phyloP scores from a whole-genome alignment of 176 grass and related monocot species.

The Carex kokanica region DNA sequence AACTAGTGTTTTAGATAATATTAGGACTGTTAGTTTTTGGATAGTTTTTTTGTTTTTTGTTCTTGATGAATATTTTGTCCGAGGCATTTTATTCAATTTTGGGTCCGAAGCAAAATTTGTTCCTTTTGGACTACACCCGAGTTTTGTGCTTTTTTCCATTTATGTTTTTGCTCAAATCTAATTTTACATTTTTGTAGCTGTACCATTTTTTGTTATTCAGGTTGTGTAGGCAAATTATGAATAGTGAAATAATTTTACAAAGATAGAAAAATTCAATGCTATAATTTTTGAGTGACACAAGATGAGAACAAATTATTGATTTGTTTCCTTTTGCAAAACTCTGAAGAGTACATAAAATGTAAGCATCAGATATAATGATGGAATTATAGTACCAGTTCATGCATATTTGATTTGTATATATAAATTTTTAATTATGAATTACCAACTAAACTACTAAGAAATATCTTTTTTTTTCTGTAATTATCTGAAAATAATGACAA shows the following conservation, averaged over 20 bases:
- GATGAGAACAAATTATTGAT: not conserved
- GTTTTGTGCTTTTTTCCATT: not conserved
- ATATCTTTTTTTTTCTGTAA: not conserved
- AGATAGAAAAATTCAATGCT: not conserved
- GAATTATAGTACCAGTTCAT: not conserved
- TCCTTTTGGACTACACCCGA: not conserved
- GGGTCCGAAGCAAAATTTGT: not conserved
- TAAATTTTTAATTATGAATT: not conserved
- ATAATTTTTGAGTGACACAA: not conserved
- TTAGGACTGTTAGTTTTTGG: not conserved
- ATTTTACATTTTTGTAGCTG: not conserved
- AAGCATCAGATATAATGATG: not conserved
- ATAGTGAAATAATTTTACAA: not conserved
- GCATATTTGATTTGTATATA: not conserved
- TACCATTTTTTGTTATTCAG: not conserved
- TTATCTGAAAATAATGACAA: not conserved
- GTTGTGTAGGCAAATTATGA: not conserved
- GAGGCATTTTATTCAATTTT: slow-evolving; percentile 1
- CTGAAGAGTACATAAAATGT: not conserved
- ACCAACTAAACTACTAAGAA: not conserved
- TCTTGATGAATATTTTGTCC: not conserved
- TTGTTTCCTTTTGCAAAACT: not conserved
- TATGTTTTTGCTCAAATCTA: not conserved
- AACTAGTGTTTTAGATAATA: slow-evolving; percentile 72
- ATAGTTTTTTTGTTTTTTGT: not conserved